Evolutionary conservation across 805 yeast species (phyloP).

Genomic region (Suhomyces xylopsoci): DNA sequence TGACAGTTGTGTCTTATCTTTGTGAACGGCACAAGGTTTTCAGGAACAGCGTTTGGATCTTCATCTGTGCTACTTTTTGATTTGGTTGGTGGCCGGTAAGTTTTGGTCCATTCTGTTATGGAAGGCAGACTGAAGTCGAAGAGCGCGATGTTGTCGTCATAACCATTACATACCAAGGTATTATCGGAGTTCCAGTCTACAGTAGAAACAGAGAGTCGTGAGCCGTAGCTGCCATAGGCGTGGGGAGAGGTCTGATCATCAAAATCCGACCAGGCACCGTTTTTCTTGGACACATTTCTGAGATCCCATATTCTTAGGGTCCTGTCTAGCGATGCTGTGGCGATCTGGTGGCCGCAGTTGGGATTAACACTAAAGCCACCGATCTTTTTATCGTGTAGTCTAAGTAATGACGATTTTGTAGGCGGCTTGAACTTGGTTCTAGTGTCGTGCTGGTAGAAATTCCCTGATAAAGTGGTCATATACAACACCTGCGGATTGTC

Average conservation of each 20-base stretch:
- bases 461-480: slow-evolving; percentile 77
- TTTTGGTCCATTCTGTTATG: slow-evolving; percentile 24
- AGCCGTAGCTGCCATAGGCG: slow-evolving; percentile 57
- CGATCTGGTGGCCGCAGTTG: slow-evolving; percentile 56
- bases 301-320: slow-evolving; percentile 85
- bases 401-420: slow-evolving; percentile 32
- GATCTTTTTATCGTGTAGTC: slow-evolving; percentile 85
- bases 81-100: slow-evolving; percentile 14
- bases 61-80: slow-evolving; percentile 7
- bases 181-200: slow-evolving; percentile 76
- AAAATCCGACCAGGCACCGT: slow-evolving; percentile 52
- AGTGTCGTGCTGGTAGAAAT: slow-evolving; percentile 70
- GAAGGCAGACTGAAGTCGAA: slow-evolving; percentile 45
- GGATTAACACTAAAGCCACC: slow-evolving; percentile 89
- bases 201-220: slow-evolving; percentile 78
- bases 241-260: slow-evolving; percentile 49
- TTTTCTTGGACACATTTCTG: slow-evolving; percentile 47
- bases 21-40: slow-evolving; percentile 54
- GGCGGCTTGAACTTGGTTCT: slow-evolving; percentile 42
- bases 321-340: slow-evolving; percentile 87
- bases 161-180: slow-evolving; percentile 85
- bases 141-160: slow-evolving; percentile 77
- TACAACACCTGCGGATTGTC: slow-evolving; percentile 52
- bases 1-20: slow-evolving; percentile 87
- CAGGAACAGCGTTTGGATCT: slow-evolving; percentile 21